Conservation (phyloP, 768 basidiomycete genomes). For the Austroboletus eburneus region DNA sequence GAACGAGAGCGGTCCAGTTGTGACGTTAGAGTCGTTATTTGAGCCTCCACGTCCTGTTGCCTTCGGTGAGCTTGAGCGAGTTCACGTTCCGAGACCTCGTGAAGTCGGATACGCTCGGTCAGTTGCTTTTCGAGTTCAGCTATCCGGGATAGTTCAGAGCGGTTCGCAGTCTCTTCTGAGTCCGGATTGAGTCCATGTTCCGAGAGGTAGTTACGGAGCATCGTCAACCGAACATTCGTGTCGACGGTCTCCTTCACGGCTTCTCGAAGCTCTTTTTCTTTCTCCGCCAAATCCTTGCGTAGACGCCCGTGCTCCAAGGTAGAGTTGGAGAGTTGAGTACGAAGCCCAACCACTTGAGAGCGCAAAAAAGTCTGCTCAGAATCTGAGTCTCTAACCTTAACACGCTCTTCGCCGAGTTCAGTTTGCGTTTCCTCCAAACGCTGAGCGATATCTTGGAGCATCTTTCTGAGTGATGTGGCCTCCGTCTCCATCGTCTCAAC, state of each 20-base stretch:
- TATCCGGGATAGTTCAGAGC: conserved; percentile 40
- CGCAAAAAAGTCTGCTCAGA: conserved; percentile 59
- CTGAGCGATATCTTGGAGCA: conserved; percentile 75
- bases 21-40: conserved; percentile 56
- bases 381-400: conserved; percentile 59
- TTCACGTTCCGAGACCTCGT: conserved; percentile 75
- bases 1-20: conserved; percentile 66
- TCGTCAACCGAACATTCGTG: conserved; percentile 64
- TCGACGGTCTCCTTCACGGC: conserved; percentile 65
- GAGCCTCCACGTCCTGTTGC: conserved; percentile 72
- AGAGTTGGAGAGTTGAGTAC: conserved; percentile 66
- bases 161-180: conserved; percentile 52
- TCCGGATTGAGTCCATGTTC: conserved; percentile 83
- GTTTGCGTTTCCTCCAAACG: conserved; percentile 65
- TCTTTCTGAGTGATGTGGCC: conserved; percentile 64
- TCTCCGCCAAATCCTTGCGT: conserved; percentile 63
- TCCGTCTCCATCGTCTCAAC: conserved; percentile 78
- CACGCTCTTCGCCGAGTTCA: conserved; percentile 65
- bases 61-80: conserved; percentile 60
- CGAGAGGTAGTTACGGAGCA: conserved; percentile 80
- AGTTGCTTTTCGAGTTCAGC: conserved; percentile 77
- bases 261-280: conserved; percentile 62
- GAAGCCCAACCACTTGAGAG: conserved; percentile 70
- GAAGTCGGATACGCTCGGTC: conserved; percentile 63
- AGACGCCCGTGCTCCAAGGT: conserved; percentile 64